phyloP scores from a whole-genome alignment of 139 green algal species.

The Coccomyxa sp. region DNA sequence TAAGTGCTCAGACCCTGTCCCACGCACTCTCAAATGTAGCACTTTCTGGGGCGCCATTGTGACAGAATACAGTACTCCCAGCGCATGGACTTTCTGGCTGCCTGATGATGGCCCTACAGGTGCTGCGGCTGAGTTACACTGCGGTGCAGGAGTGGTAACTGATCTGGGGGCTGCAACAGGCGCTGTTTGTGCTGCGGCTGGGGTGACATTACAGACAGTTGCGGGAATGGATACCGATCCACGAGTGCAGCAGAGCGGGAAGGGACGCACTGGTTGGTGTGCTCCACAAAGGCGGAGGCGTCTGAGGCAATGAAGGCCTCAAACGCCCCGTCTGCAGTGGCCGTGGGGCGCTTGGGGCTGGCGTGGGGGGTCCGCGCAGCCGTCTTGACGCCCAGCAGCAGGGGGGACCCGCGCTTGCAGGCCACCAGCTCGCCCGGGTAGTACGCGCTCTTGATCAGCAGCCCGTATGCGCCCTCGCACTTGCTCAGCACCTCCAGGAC shows the following conservation, averaged over 20 bases:
- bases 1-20: no score
- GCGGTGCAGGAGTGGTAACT: no score
- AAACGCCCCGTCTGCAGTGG: slow-evolving; percentile 26
- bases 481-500: slow-evolving; percentile 95
- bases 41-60: no score
- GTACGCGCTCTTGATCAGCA: slow-evolving; percentile 92
- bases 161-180: no score
- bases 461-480: slow-evolving; percentile 94
- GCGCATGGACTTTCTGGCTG: no score
- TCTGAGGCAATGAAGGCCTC: slow-evolving; percentile 97
- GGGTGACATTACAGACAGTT: no score
- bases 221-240: no score
- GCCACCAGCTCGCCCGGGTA: slow-evolving; percentile 96
- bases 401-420: slow-evolving; percentile 89
- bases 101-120: no score
- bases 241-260: background rate
- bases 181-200: no score
- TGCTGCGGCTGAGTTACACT: no score
- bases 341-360: background rate
- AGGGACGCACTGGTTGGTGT: slow-evolving; percentile 83
- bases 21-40: no score
- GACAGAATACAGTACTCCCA: no score
- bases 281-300: slow-evolving; percentile 92
- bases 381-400: slow-evolving; percentile 86
- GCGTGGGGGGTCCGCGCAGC: background rate